Conservation (phyloP, 805 yeast genomes). For the Cyberlindnera saturnus region DNA sequence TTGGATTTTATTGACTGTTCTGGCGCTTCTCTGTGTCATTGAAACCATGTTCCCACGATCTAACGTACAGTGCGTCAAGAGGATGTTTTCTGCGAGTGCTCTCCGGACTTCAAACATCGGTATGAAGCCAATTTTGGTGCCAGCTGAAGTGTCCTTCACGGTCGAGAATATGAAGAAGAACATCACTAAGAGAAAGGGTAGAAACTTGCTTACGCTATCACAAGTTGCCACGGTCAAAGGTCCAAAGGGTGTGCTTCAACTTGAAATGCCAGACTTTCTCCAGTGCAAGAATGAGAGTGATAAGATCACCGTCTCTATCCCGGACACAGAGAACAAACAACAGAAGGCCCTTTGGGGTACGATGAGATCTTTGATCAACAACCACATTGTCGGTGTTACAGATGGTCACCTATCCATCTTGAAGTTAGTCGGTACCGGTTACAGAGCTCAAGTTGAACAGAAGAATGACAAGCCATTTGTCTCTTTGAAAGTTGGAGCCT, state of each 20-base stretch:
- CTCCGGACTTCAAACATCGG: conserved; percentile 63
- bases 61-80: conserved; percentile 8
- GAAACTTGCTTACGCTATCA: conserved; percentile 49
- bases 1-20: neutral
- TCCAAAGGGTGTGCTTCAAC: conserved; percentile 63
- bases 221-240: conserved; percentile 60
- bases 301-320: conserved; percentile 49
- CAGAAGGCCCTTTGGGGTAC: conserved; percentile 97
- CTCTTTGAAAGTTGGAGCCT: conserved; percentile 81
- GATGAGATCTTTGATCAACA: conserved; percentile 67
- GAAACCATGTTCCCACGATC: conserved; percentile 7
- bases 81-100: conserved; percentile 30
- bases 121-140: conserved; percentile 63
- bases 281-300: conserved; percentile 33
- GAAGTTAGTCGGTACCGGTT: conserved; percentile 94
- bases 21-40: neutral
- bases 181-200: conserved; percentile 60
- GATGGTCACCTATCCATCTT: conserved; percentile 89
- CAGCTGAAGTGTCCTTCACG: conserved; percentile 51
- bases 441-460: conserved; percentile 76
- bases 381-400: conserved; percentile 79
- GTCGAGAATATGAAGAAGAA: conserved; percentile 48
- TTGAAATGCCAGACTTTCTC: conserved; percentile 72
- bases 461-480: conserved; percentile 45
- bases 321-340: conserved; percentile 46